These are phyloP conservation scores for Elongisporangium anandrum DNA, from an alignment of 352 stramenopile genomes.

Conservation along the genomic window DNA sequence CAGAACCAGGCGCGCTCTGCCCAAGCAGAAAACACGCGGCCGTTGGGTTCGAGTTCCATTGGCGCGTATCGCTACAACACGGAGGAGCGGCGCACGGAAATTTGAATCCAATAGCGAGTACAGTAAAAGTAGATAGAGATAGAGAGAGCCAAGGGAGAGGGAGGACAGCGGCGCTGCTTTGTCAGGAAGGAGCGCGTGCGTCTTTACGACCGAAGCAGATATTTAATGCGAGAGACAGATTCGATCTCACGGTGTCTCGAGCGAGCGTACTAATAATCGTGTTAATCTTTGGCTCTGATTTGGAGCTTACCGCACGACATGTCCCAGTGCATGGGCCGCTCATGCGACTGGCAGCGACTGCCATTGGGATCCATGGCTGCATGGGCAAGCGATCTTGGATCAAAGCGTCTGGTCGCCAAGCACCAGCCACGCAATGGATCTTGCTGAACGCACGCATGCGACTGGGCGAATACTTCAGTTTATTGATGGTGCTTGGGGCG, in stretches of 20 bases:
- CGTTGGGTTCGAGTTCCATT: conserved; percentile 1
- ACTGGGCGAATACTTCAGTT: background rate
- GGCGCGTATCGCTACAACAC: conserved; percentile 49
- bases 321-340: background rate
- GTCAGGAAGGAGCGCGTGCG: background rate
- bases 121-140: background rate
- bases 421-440: background rate
- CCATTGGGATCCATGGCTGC: background rate
- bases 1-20: conserved; percentile 29
- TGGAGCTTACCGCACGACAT: background rate
- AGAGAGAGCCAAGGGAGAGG: background rate
- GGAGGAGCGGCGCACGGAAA: conserved; percentile 58
- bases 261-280: background rate
- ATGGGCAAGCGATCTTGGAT: background rate
- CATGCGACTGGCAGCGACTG: background rate
- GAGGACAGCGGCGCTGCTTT: background rate
- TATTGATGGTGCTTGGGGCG: background rate
- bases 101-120: conserved; percentile 15
- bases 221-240: background rate
- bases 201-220: background rate
- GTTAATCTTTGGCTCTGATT: background rate
- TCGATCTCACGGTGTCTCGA: background rate
- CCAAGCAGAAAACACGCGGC: conserved; percentile 5
- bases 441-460: background rate
- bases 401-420: background rate